A percentile compares a stretch with the other conserved stretches of the same genome.
Conservation (phyloP, 352 stramenopile species). For the Phytophthora europaea region DNA sequence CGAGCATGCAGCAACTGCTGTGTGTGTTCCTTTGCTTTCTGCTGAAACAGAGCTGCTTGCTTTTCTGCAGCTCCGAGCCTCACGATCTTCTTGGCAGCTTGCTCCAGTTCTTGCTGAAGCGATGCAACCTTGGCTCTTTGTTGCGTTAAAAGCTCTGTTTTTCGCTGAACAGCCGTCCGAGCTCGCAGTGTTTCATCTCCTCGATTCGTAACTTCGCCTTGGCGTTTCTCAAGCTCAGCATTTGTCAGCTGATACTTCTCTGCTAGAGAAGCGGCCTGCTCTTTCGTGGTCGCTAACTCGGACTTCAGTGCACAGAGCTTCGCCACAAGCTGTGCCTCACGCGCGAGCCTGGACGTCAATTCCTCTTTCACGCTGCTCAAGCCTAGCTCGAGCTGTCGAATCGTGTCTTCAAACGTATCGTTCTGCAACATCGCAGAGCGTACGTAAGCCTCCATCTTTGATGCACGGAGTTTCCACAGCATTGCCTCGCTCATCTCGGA, state of each 20-base stretch:
- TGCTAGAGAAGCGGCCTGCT: slow-evolving; percentile 40
- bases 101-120: slow-evolving; percentile 44
- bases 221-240: slow-evolving; percentile 41
- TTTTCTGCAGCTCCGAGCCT: slow-evolving; percentile 41
- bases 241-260: slow-evolving; percentile 44
- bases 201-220: slow-evolving; percentile 28
- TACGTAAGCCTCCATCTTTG: slow-evolving; percentile 53
- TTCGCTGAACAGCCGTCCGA: slow-evolving; percentile 54
- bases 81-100: slow-evolving; percentile 29
- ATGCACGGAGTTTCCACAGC: slow-evolving; percentile 43
- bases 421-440: slow-evolving; percentile 46
- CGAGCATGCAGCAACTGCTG: slow-evolving; percentile 48
- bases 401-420: slow-evolving; percentile 61
- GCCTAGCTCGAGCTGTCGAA: slow-evolving; percentile 49
- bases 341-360: slow-evolving; percentile 42
- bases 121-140: slow-evolving; percentile 47
- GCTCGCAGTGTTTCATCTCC: slow-evolving; percentile 44
- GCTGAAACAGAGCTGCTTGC: slow-evolving; percentile 30
- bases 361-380: slow-evolving; percentile 49
- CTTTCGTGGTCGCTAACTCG: slow-evolving; percentile 43
- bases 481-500: slow-evolving; percentile 11
- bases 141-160: slow-evolving; percentile 54
- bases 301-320: slow-evolving; percentile 40
- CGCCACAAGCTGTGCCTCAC: slow-evolving; percentile 32
- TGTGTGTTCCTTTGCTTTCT: slow-evolving; percentile 55